Evolutionary conservation across 2,329 filamentous ascomycete genomes (phyloP).

Genomic region (Hypoxylon sp.): DNA sequence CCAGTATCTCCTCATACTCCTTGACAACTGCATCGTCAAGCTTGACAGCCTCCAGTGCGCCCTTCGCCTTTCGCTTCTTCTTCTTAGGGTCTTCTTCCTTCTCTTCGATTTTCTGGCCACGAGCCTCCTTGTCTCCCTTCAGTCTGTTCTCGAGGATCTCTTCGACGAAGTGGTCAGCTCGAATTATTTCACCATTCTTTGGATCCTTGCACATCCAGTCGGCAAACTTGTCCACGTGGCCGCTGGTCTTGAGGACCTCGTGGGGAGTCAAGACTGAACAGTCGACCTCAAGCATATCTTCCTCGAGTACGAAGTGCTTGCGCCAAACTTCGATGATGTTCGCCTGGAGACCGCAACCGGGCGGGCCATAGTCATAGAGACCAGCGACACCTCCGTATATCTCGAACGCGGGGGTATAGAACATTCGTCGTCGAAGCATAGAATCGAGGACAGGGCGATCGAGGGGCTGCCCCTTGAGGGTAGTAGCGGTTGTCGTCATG

Average conservation of each 20-base stretch:
- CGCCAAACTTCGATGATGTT: constrained; percentile 90
- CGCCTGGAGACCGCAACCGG: constrained; percentile 84
- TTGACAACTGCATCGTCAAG: constrained; percentile 84
- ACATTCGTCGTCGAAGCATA: constrained; percentile 85
- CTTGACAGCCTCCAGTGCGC: constrained; percentile 79
- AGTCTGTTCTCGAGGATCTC: constrained; percentile 87
- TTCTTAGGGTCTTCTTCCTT: constrained; percentile 73
- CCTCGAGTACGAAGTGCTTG: constrained; percentile 91
- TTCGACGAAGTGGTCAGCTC: constrained; percentile 96
- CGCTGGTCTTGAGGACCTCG: constrained; percentile 92
- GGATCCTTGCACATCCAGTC: constrained; percentile 99
- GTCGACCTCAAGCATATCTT: constrained; percentile 95
- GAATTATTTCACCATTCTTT: constrained; percentile 95
- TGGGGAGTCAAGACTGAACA: constrained; percentile 93
- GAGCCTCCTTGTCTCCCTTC: constrained; percentile 91
- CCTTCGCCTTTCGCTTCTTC: constrained; percentile 89
- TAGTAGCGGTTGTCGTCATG: constrained; percentile 69
- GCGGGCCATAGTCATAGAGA: constrained; percentile 92
- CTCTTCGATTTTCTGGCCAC: constrained; percentile 80
- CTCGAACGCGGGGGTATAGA: constrained; percentile 96
- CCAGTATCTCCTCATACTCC: constrained; percentile 91
- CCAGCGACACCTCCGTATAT: constrained; percentile 90
- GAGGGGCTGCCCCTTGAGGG: constrained; percentile 87
- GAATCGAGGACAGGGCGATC: constrained; percentile 84
- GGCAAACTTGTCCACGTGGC: constrained; percentile 97